Evolutionary conservation across 2,329 filamentous ascomycete species (phyloP).

Genomic region (Apiospora sp.): DNA sequence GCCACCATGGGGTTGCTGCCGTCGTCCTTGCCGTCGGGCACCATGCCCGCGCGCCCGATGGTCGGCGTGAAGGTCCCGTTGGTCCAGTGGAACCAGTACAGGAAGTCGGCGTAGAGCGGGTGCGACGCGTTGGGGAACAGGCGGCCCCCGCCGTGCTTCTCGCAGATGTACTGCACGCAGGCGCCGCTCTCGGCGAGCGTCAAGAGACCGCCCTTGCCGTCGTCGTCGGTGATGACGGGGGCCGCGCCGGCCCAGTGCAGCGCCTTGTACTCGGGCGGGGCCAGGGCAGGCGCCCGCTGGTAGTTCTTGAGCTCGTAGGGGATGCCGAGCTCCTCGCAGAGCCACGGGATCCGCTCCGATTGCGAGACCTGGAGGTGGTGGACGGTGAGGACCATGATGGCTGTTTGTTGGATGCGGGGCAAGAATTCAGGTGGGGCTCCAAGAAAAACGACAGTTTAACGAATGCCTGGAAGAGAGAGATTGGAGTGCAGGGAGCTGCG

Average conservation of each 20-base stretch:
- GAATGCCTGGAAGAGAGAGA: not conserved
- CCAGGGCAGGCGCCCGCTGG: constrained; percentile 43
- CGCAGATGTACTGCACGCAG: constrained; percentile 67
- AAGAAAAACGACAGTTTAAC: not conserved
- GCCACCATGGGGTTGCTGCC: constrained; percentile 17
- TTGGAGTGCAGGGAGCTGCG: not conserved
- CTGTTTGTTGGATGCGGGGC: not conserved
- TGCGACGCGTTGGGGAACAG: constrained; percentile 55
- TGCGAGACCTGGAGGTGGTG: constrained; percentile 67
- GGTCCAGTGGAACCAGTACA: constrained; percentile 71
- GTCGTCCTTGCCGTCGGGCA: constrained; percentile 40
- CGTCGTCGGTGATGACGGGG: constrained; percentile 57
- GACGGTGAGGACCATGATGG: constrained; percentile 40
- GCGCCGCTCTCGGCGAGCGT: constrained; percentile 67
- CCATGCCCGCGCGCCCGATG: constrained; percentile 45
- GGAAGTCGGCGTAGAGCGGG: constrained; percentile 63
- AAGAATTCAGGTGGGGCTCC: not conserved
- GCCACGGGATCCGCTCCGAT: constrained; percentile 70
- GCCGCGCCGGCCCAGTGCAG: constrained; percentile 62
- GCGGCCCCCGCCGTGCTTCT: constrained; percentile 58
- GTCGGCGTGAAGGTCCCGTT: constrained; percentile 54
- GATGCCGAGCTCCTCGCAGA: constrained; percentile 69
- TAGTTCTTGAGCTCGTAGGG: constrained; percentile 51
- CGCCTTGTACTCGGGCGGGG: constrained; percentile 48
- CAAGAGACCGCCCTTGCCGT: constrained; percentile 45